Conservation (phyloP, 306 rosid genomes). For the Sindora glabra region DNA sequence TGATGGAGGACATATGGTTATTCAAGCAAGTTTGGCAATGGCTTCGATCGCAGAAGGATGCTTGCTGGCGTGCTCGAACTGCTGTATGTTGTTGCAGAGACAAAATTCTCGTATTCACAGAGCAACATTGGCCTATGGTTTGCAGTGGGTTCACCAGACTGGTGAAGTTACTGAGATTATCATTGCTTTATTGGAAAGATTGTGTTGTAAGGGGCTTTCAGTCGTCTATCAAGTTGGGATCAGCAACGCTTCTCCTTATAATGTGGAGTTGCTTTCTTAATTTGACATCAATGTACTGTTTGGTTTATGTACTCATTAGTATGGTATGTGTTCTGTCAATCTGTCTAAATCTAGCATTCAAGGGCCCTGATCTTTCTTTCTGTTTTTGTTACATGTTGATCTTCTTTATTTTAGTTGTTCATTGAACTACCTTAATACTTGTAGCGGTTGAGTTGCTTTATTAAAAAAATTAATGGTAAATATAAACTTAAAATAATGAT, state of each 20-base stretch:
- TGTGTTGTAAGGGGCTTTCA: slow-evolving; percentile 66
- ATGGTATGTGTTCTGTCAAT: slow-evolving; percentile 52
- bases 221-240: slow-evolving; percentile 58
- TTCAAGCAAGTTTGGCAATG: slow-evolving; percentile 85
- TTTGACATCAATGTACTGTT: slow-evolving; percentile 83
- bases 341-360: neutral
- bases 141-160: slow-evolving; percentile 55
- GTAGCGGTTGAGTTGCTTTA: neutral
- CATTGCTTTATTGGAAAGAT: slow-evolving; percentile 61
- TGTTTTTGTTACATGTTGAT: neutral
- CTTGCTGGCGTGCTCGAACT: slow-evolving; percentile 38
- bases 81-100: slow-evolving; percentile 40
- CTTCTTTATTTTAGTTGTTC: neutral
- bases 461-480: neutral
- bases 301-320: slow-evolving; percentile 78
- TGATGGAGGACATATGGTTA: slow-evolving; percentile 86
- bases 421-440: neutral
- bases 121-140: slow-evolving; percentile 84
- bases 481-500: neutral
- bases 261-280: slow-evolving; percentile 97
- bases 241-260: slow-evolving; percentile 78
- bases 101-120: slow-evolving; percentile 37
- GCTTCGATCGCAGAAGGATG: slow-evolving; percentile 60
- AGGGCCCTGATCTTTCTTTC: slow-evolving; percentile 12
- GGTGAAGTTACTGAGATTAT: slow-evolving; percentile 37